Evolutionary conservation across 441 rosid genomes (phyloP), one percentile per base, ranked within the genome.

Genomic region (Hura crepitans): DNA sequence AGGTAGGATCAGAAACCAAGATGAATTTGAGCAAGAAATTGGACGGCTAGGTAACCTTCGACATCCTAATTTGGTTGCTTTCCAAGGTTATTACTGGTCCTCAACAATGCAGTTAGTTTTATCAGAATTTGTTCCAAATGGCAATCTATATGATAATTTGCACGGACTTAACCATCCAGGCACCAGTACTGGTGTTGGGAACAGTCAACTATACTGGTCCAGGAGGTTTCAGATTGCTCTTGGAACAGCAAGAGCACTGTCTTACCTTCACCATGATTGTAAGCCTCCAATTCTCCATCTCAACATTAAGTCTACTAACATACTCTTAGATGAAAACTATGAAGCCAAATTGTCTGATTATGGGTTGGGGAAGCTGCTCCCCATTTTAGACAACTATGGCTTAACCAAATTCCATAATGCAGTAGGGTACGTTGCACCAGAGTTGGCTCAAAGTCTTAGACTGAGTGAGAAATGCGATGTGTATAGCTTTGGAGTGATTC

Each of bases 381-480:
- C 99, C 28, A 81, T 94, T 65, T 75, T 89, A 62, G 95, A 94
- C 78, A 86, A 87, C 65, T 74, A 84, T 7, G 86, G 96, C 23
- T 73, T 83, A 69, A 88, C 92, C 55, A 89, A 82, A 57, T 87
- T 83, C 72, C 97, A 91, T 70, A 89, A 84, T 76, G 91, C 96
- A 27, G 93, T 90, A 39, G 99, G 98, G 28, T 94, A 87, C 80
- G 91, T 94, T 30, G 97, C 99, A 6, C 99, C 99, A 0, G 99
- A 94, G 82, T 68, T 94, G 77, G 90, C 96, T 74, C 97, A 91
- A 78, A 84, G 95, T 58, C 77, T 91, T 70, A 85, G 84, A 81
- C 71, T 80, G 43, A 87, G 94, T 42, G 97, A 94, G 76, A 94
- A 91, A 79, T 90, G 92, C 18, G 99, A 91, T 71, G 94, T 90